These are phyloP conservation scores for Coemansia aciculifera DNA, from an alignment of 192 early-diverging fungal species.

Conservation along the genomic window DNA sequence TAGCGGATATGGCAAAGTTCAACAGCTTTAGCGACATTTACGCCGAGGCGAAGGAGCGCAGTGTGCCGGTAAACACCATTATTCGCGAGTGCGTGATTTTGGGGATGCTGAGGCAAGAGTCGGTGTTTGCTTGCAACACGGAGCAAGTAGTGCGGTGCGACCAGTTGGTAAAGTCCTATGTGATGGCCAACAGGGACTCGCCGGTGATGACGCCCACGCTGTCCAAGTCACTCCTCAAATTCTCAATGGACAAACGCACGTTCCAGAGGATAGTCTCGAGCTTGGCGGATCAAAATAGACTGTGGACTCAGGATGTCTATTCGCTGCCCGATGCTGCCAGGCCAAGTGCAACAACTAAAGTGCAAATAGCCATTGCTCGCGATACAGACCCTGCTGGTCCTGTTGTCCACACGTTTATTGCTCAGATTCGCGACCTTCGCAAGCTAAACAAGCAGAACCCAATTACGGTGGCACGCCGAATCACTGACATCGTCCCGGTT, in stretches of 20 bases:
- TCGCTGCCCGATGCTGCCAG: not conserved
- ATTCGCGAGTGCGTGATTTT: constrained; percentile 36
- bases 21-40: constrained; percentile 18
- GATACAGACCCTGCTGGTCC: constrained; percentile 22
- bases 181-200: not conserved
- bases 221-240: not conserved
- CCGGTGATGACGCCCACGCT: constrained; percentile 8
- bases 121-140: constrained; percentile 1
- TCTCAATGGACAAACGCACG: constrained; percentile 39
- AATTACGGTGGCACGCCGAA: not conserved
- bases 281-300: constrained; percentile 13
- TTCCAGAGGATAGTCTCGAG: constrained; percentile 17
- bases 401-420: constrained; percentile 24
- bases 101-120: constrained; percentile 28
- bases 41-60: constrained; percentile 17
- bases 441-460: not conserved
- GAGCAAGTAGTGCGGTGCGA: constrained; percentile 1
- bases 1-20: constrained; percentile 1
- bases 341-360: not conserved
- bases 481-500: constrained; percentile 5
- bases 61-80: constrained; percentile 3
- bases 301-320: constrained; percentile 12
- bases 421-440: constrained; percentile 22
- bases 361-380: constrained; percentile 19
- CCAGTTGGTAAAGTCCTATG: constrained; percentile 7